phyloP scores from a whole-genome alignment of 345 rosid genomes.

The Murraya koenigii region DNA sequence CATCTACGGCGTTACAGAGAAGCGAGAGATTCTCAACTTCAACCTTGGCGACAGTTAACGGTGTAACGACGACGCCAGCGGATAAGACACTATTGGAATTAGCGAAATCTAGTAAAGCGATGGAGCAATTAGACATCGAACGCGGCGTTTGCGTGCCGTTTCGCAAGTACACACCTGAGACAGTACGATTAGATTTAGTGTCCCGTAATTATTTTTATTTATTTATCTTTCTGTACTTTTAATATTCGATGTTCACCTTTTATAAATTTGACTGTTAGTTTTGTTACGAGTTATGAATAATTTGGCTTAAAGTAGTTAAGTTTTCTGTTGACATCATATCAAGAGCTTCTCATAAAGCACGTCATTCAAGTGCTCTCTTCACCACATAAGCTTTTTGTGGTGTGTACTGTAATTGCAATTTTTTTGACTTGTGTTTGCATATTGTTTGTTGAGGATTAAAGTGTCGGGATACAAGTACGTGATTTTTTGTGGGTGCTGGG shows the following conservation, averaged over 20 bases:
- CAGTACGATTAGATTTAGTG: conserved; percentile 46
- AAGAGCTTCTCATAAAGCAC: background rate
- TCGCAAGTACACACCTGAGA: conserved; percentile 94
- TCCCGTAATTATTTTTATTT: conserved; percentile 15
- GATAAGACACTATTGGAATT: background rate
- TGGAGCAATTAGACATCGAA: conserved; percentile 92
- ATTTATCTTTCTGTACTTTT: background rate
- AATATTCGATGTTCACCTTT: background rate
- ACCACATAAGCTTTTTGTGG: background rate
- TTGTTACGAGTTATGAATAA: background rate
- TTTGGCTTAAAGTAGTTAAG: background rate
- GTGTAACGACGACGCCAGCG: background rate
- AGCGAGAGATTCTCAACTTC: background rate
- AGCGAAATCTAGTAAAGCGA: conserved; percentile 52
- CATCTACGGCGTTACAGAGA: background rate
- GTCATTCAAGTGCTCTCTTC: background rate
- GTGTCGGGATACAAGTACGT: no score
- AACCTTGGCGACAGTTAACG: background rate
- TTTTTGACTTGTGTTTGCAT: background rate
- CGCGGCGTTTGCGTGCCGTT: conserved; percentile 97
- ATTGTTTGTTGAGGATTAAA: background rate
- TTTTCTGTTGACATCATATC: background rate
- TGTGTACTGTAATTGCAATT: background rate
- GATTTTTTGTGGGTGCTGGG: background rate
- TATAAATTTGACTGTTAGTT: background rate